Conservation (phyloP, 2,329 filamentous ascomycete genomes). For the Epichloe elymi region DNA sequence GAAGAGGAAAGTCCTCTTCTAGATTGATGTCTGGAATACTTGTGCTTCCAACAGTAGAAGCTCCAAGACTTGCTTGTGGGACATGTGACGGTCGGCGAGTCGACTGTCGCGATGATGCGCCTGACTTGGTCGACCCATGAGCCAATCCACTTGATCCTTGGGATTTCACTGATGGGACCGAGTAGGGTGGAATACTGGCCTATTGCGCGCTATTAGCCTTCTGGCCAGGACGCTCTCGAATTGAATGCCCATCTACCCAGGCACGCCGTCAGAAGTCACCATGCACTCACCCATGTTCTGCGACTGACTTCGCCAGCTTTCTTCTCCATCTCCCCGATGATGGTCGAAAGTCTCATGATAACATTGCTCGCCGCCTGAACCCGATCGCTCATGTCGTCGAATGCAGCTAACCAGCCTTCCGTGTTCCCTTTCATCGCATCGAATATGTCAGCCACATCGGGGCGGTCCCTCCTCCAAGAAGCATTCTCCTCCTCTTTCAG, state of each 20-base stretch:
- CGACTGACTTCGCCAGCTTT: constrained; percentile 74
- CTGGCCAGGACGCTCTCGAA: background rate
- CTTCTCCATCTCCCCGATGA: constrained; percentile 75
- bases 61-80: constrained; percentile 8
- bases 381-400: constrained; percentile 62
- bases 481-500: constrained; percentile 52
- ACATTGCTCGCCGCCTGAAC: constrained; percentile 56
- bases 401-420: constrained; percentile 75
- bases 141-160: background rate
- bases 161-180: constrained; percentile 5
- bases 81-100: background rate
- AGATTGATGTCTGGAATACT: constrained; percentile 8
- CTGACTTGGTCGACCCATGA: constrained; percentile 2
- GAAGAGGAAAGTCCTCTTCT: constrained; percentile 12
- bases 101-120: constrained; percentile 4
- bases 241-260: too few species aligned
- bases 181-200: constrained; percentile 12
- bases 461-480: constrained; percentile 47
- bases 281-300: constrained; percentile 51
- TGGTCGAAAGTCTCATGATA: constrained; percentile 58
- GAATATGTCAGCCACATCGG: constrained; percentile 57
- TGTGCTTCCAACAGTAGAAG: constrained; percentile 4
- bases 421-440: constrained; percentile 87
- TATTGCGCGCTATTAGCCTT: constrained; percentile 1
- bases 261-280: too few species aligned